These are phyloP conservation scores for Spergularia azorica DNA, from an alignment of 179 eudicot genomes.

Conservation along the genomic window DNA sequence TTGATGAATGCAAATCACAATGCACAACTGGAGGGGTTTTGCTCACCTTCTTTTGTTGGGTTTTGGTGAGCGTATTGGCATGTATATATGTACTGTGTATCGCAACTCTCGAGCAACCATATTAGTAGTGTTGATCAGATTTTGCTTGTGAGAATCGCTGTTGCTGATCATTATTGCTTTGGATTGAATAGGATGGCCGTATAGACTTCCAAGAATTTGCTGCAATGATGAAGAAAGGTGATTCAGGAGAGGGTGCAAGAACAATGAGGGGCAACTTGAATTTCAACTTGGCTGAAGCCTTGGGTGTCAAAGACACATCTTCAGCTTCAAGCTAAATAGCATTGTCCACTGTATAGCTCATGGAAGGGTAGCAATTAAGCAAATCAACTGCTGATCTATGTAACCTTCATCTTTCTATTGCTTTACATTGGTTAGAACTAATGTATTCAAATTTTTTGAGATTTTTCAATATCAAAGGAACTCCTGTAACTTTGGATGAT, in stretches of 20 bases:
- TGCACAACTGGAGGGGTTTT: too few species aligned
- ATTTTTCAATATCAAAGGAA: conserved; percentile 1
- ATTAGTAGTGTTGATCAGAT: neutral
- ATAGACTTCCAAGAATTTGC: conserved; percentile 90
- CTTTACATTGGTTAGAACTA: conserved; percentile 15
- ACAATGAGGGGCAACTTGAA: conserved; percentile 85
- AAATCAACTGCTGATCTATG: conserved; percentile 10
- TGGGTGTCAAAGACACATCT: conserved; percentile 38
- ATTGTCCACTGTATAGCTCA: conserved; percentile 15
- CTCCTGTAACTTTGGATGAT: neutral
- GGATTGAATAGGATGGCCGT: conserved; percentile 73
- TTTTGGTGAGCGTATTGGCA: neutral
- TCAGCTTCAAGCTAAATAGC: conserved; percentile 21
- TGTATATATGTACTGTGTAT: neutral
- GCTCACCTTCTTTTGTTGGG: too few species aligned
- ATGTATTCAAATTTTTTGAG: conserved; percentile 8
- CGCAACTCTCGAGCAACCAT: neutral
- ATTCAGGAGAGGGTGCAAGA: conserved; percentile 61
- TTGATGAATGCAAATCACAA: too few species aligned
- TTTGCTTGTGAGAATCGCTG: neutral
- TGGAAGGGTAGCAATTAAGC: conserved; percentile 13
- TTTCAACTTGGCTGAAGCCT: conserved; percentile 87
- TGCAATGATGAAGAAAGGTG: conserved; percentile 95
- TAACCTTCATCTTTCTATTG: conserved; percentile 12
- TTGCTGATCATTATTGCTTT: neutral